Percentiles rank a stretch among this genome's conserved stretches.
Conservation (phyloP, 1,284 basidiomycete species). For the Apiotrichum sp. region DNA sequence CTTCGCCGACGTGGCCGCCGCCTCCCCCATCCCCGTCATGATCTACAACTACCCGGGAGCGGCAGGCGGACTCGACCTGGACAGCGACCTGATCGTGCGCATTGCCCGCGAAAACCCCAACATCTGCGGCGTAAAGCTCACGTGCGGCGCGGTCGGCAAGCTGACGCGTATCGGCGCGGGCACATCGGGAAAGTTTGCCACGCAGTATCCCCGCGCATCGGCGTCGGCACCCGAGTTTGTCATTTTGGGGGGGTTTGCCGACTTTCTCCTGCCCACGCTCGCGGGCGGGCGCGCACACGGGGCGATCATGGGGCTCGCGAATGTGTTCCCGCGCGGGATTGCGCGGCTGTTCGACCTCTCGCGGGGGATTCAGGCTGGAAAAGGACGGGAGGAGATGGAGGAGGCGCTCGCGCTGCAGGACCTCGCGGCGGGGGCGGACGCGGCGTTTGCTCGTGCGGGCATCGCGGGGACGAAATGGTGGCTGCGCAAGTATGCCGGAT, state of each 20-base stretch:
- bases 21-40: conserved; percentile 77
- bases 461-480: conserved; percentile 78
- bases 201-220: conserved; percentile 59
- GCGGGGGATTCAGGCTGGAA: neutral
- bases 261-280: conserved; percentile 68
- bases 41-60: conserved; percentile 87
- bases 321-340: conserved; percentile 63
- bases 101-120: conserved; percentile 57
- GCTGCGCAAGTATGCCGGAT: conserved; percentile 62
- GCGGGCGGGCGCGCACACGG: conserved; percentile 58
- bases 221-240: conserved; percentile 53
- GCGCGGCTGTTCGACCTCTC: conserved; percentile 61
- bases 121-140: conserved; percentile 75
- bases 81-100: conserved; percentile 75
- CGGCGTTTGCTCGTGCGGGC: conserved; percentile 67
- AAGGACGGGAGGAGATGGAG: conserved; percentile 49
- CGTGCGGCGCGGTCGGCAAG: conserved; percentile 85
- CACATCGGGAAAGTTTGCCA: conserved; percentile 59
- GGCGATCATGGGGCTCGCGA: conserved; percentile 74
- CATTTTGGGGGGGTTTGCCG: conserved; percentile 69
- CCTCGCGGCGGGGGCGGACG: conserved; percentile 71
- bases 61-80: conserved; percentile 73
- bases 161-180: conserved; percentile 70
- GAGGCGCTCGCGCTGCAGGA: conserved; percentile 68
- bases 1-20: conserved; percentile 67